These are phyloP conservation scores for Aegilops sharonensis DNA, from an alignment of 176 grass and related monocot species.

Conservation along the genomic window DNA sequence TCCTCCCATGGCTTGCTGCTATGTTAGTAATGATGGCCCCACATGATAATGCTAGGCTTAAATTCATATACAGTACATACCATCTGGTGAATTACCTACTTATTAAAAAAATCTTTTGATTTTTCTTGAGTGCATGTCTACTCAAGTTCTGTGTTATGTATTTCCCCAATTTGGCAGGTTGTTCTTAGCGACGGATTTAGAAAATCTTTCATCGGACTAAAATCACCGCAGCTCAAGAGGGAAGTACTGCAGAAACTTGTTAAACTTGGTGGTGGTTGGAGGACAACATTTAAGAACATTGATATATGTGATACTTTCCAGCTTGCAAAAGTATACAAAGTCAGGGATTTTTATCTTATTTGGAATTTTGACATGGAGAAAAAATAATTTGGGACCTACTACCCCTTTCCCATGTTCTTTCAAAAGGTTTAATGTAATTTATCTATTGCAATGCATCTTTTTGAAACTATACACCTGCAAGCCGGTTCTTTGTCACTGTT, in stretches of 20 bases:
- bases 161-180: constrained; percentile 38
- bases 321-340: constrained; percentile 49
- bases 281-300: constrained; percentile 33
- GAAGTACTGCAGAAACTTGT: constrained; percentile 56
- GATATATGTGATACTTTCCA: constrained; percentile 19
- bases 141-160: neutral
- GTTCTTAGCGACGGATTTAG: constrained; percentile 71
- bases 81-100: too few species aligned
- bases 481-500: neutral
- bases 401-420: neutral
- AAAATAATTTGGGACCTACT: constrained; percentile 63
- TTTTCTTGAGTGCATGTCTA: neutral
- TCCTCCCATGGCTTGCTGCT: too few species aligned
- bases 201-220: constrained; percentile 59
- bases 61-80: too few species aligned
- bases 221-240: constrained; percentile 37
- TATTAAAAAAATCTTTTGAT: neutral
- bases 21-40: too few species aligned
- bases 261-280: constrained; percentile 61
- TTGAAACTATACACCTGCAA: neutral
- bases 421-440: too few species aligned
- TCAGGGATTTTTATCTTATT: constrained; percentile 55
- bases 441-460: too few species aligned
- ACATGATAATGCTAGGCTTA: too few species aligned
- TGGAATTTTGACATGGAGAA: constrained; percentile 71